Conservation (phyloP, 441 rosid species). For the Daphne laureola region DNA sequence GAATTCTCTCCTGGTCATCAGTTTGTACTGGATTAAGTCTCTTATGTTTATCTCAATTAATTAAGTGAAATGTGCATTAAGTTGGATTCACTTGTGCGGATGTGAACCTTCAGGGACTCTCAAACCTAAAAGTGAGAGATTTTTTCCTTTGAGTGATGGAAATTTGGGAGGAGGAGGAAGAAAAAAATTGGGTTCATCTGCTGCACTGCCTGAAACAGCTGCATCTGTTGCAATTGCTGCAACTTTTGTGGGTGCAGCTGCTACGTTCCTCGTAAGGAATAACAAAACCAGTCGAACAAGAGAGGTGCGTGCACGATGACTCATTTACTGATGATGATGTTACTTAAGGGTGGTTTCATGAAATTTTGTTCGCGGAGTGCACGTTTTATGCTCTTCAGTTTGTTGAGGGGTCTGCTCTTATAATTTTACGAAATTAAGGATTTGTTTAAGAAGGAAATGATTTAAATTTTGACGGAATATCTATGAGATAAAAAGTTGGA, state of each 20-base stretch:
- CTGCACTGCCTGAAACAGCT: slow-evolving; percentile 64
- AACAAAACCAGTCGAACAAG: slow-evolving; percentile 41
- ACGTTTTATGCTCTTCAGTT: too few relatives aligned
- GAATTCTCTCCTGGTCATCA: too few relatives aligned
- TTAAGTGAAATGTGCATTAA: slow-evolving; percentile 1
- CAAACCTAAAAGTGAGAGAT: slow-evolving; percentile 8
- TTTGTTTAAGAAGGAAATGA: too few relatives aligned
- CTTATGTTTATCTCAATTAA: too few relatives aligned
- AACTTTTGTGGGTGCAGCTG: slow-evolving; percentile 75
- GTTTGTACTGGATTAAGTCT: too few relatives aligned
- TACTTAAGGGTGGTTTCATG: not conserved
- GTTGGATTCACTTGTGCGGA: slow-evolving; percentile 17
- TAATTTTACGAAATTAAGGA: too few relatives aligned
- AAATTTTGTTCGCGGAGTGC: not conserved
- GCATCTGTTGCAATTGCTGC: slow-evolving; percentile 75
- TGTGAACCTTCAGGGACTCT: slow-evolving; percentile 32
- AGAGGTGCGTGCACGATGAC: slow-evolving; percentile 27
- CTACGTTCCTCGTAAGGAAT: slow-evolving; percentile 53
- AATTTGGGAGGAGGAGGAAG: slow-evolving; percentile 21
- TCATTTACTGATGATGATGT: too few relatives aligned
- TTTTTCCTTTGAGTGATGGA: slow-evolving; percentile 17
- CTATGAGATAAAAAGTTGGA: too few relatives aligned
- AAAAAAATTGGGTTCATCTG: slow-evolving; percentile 18
- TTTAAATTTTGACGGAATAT: too few relatives aligned
- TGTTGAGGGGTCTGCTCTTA: too few relatives aligned